Conservation (phyloP, 2,329 filamentous ascomycete species). For the Pseudogymnoascus sp. region DNA sequence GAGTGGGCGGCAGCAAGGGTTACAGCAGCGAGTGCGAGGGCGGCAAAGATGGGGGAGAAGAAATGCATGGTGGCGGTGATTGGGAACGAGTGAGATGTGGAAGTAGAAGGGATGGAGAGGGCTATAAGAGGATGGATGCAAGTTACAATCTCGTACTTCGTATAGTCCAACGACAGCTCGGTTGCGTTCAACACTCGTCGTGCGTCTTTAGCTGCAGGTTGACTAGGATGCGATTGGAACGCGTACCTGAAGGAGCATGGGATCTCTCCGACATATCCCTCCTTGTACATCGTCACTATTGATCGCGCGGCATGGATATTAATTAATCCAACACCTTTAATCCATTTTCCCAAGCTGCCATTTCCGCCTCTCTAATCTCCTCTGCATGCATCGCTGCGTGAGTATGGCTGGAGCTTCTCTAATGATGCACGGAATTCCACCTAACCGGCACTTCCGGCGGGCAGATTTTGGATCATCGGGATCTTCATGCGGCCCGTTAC, state of each 20-base stretch:
- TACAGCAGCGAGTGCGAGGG: not conserved
- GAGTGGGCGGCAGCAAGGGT: not conserved
- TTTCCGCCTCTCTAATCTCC: too few species aligned
- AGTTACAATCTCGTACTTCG: not conserved
- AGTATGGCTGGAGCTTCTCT: too few species aligned
- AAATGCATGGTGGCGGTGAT: not conserved
- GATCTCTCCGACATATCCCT: not conserved
- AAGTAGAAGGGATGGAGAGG: not conserved
- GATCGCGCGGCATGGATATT: not conserved
- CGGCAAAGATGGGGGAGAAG: not conserved
- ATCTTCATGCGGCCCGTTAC: too few species aligned
- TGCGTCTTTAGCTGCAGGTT: not conserved
- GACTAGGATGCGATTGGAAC: not conserved
- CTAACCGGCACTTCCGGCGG: too few species aligned
- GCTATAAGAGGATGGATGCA: not conserved
- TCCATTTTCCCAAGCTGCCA: not conserved
- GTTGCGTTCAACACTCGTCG: not conserved
- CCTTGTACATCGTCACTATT: not conserved
- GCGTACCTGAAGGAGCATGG: not conserved
- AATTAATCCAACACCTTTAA: not conserved
- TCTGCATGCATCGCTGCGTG: too few species aligned
- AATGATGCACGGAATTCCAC: too few species aligned
- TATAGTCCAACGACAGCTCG: not conserved
- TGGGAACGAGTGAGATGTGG: not conserved
- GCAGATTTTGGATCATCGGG: too few species aligned